These are phyloP conservation scores for Malassezia slooffiae DNA, from an alignment of 1,284 basidiomycete genomes.

Conservation along the genomic window DNA sequence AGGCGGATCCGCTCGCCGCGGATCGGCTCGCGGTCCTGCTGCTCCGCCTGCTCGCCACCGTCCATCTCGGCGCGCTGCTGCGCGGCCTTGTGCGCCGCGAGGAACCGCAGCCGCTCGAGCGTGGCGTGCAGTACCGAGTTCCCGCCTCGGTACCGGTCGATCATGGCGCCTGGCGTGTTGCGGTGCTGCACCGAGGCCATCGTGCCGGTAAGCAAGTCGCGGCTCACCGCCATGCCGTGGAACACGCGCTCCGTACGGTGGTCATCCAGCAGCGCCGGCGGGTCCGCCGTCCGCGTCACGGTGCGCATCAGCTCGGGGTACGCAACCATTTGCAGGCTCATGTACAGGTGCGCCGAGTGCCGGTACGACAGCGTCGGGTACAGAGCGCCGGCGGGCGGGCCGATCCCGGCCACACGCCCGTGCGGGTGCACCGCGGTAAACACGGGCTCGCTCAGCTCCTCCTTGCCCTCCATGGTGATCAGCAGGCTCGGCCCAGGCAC, in stretches of 20 bases:
- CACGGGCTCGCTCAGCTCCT: conserved; percentile 25
- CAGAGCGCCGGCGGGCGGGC: conserved; percentile 26
- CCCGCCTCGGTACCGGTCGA: conserved; percentile 24
- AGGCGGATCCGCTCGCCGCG: conserved; percentile 15
- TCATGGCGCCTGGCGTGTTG: conserved; percentile 21
- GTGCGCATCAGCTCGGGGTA: conserved; percentile 25
- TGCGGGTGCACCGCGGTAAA: conserved; percentile 36
- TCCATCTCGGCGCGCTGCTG: conserved; percentile 5
- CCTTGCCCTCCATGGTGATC: conserved; percentile 27
- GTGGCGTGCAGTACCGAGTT: conserved; percentile 29
- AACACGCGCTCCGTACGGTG: conserved; percentile 40
- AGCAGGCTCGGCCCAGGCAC: conserved; percentile 34
- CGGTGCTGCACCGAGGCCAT: conserved; percentile 23
- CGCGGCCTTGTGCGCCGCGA: conserved; percentile 10
- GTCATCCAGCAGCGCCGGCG: conserved; percentile 36
- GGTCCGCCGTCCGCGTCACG: conserved; percentile 30
- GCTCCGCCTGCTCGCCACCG: conserved; percentile 4
- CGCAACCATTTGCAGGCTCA: conserved; percentile 26
- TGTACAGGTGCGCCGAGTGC: conserved; percentile 27
- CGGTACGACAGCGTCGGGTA: conserved; percentile 31
- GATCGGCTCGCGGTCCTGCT: conserved; percentile 14
- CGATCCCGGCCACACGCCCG: conserved; percentile 29
- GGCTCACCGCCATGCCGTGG: conserved; percentile 34
- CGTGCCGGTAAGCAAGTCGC: conserved; percentile 27
- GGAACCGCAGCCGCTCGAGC: conserved; percentile 19